A percentile compares a stretch with the other conserved stretches of the same genome.
Conservation (phyloP, 2,329 filamentous ascomycete genomes). For the Coniella vitis region DNA sequence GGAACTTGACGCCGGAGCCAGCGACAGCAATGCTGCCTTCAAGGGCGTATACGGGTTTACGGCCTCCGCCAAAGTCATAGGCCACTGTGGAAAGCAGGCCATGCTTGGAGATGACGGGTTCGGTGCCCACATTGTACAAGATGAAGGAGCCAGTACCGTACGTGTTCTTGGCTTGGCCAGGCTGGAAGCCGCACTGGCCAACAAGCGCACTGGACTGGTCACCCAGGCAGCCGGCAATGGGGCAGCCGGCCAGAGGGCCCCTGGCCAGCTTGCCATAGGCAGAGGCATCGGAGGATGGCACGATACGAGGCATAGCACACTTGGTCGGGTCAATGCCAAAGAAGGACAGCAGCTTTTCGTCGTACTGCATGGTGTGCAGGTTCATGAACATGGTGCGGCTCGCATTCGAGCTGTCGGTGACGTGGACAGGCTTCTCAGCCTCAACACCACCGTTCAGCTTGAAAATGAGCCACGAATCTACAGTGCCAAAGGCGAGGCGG, state of each 20-base stretch:
- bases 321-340: conserved; percentile 66
- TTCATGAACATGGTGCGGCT: conserved; percentile 95
- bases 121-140: conserved; percentile 78
- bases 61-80: conserved; percentile 64
- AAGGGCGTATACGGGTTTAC: conserved; percentile 65
- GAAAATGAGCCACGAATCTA: conserved; percentile 85
- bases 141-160: conserved; percentile 88
- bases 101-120: conserved; percentile 78
- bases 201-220: conserved; percentile 84
- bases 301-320: conserved; percentile 72
- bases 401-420: conserved; percentile 83
- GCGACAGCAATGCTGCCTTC: conserved; percentile 81
- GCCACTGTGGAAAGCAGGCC: conserved; percentile 82
- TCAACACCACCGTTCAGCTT: conserved; percentile 68
- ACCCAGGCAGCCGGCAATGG: conserved; percentile 77
- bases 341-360: conserved; percentile 68
- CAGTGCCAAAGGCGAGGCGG: conserved; percentile 74
- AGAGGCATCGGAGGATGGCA: conserved; percentile 68
- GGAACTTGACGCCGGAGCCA: conserved; percentile 72
- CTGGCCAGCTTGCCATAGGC: conserved; percentile 62
- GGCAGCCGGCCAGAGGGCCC: conserved; percentile 61
- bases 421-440: conserved; percentile 54
- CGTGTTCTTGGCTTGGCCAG: conserved; percentile 82
- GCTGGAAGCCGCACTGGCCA: conserved; percentile 75
- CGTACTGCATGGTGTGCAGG: conserved; percentile 71